Evolutionary conservation across 148 eudicot genomes (phyloP), one percentile per base, ranked within the genome.

Genomic region (Dysphania ambrosioides): DNA sequence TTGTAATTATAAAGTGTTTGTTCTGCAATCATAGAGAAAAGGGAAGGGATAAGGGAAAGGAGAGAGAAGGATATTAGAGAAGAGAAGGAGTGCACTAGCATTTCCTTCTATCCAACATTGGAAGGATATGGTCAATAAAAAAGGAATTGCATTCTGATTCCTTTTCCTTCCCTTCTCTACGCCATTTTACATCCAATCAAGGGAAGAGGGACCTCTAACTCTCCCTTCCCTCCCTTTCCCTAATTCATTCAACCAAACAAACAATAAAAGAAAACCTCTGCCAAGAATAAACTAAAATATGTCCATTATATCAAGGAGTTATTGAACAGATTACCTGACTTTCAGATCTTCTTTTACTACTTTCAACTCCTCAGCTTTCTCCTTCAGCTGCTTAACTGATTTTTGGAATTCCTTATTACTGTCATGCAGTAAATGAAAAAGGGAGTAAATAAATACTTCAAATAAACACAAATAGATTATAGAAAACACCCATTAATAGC

Each of bases 371-470:
- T 85, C 97, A 1, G 96, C 89, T 83, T 90, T 92, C 68, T 90
- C 88, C 81, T 90, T 95, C 32, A 95, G 84, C 72, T 87, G 92
- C 83, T 95, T 88, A 15, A 95, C 89, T 11, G 97, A 83, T 71
- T 87, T 80, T 76, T 90, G 90, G 74, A 95, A 87, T 67, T 95
- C 97, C 79, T 85, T 87, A 80, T 90, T 89, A 77, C 98, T 95
- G 77, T 35, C 79, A 81, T 75, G 34, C 63, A 79, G 27, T 74
- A 26, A 84, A 70, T 31, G 56, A 64, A 30, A 56, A 27, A 30
- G 75, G 55, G 21, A 60, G 44, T 57, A 18, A 58, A 34, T 26
- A 32, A 15, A 53, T 41, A 31, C 4, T 31, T 61, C 26, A 63
- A 70, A 41, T 58, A 32, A 10, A 31, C 6, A 36, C 13, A 40